Conservation (phyloP, 73 alveolate species). For the Tetrahymena elliotti region DNA sequence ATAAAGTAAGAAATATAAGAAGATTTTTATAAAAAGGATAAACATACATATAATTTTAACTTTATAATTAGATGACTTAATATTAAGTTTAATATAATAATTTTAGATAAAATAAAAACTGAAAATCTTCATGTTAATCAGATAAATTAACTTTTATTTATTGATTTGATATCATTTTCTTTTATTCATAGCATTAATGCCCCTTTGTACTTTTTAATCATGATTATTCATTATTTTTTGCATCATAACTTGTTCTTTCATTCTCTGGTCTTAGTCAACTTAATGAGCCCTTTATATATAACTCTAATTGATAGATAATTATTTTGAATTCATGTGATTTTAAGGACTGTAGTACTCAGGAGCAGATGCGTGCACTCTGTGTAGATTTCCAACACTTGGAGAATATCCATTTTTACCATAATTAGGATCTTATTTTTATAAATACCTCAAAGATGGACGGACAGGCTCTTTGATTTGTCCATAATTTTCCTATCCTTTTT, state of each 20-base stretch:
- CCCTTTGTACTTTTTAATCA: neutral
- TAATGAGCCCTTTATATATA: neutral
- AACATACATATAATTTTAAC: no score
- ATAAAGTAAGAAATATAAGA: no score
- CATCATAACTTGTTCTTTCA: neutral
- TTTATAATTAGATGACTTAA: no score
- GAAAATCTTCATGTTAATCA: no score
- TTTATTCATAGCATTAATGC: neutral
- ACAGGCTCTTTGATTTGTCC: neutral
- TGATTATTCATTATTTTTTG: neutral
- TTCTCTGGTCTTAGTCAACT: neutral
- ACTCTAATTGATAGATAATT: neutral
- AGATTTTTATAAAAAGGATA: no score
- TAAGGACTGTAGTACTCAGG: neutral
- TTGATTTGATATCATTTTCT: neutral
- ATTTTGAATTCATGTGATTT: neutral
- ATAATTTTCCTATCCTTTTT: neutral
- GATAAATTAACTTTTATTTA: no score
- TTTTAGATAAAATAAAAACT: no score
- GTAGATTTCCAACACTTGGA: neutral
- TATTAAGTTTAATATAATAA: no score
- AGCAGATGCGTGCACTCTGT: neutral
- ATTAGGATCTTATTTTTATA: neutral
- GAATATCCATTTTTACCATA: neutral
- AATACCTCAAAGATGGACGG: neutral